Percentiles rank a stretch among this genome's conserved stretches.
Evolutionary conservation across 179 eudicot genomes (phyloP).

Genomic region (Beta macrorhiza): DNA sequence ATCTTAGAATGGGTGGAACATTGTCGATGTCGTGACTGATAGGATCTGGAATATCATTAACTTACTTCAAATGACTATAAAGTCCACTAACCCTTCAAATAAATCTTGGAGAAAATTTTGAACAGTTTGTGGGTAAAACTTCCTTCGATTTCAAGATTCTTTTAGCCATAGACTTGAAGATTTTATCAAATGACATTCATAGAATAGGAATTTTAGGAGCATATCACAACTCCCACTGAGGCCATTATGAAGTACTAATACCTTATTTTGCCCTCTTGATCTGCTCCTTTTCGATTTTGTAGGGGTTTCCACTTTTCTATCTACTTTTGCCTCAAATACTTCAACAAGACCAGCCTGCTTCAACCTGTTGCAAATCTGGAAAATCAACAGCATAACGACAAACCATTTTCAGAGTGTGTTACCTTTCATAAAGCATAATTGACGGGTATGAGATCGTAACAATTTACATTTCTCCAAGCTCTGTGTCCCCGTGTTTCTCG

Average conservation of each 20-base stretch:
- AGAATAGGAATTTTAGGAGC: neutral
- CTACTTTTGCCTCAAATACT: constrained; percentile 57
- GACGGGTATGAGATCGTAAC: neutral
- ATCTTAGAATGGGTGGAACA: neutral
- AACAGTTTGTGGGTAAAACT: neutral
- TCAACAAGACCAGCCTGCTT: constrained; percentile 71
- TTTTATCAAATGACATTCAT: neutral
- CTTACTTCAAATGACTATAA: neutral
- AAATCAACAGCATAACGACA: constrained; percentile 20
- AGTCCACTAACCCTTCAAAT: neutral
- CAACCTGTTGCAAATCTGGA: constrained; percentile 65
- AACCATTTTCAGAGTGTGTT: constrained; percentile 9
- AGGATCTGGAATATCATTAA: neutral
- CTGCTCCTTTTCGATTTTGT: constrained; percentile 28
- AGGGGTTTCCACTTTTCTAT: constrained; percentile 44
- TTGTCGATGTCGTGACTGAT: neutral
- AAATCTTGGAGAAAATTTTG: neutral
- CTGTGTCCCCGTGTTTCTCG: constrained; percentile 62
- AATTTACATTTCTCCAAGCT: constrained; percentile 86
- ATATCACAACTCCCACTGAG: too few relatives aligned
- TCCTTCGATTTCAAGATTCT: neutral
- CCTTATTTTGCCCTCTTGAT: constrained; percentile 35
- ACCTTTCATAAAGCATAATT: constrained; percentile 1
- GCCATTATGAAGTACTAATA: constrained; percentile 11
- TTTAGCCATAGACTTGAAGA: neutral